Percentiles rank a stretch among this genome's conserved stretches.
These are phyloP conservation scores for Glycine soja DNA, from an alignment of 306 rosid species.

Conservation along the genomic window DNA sequence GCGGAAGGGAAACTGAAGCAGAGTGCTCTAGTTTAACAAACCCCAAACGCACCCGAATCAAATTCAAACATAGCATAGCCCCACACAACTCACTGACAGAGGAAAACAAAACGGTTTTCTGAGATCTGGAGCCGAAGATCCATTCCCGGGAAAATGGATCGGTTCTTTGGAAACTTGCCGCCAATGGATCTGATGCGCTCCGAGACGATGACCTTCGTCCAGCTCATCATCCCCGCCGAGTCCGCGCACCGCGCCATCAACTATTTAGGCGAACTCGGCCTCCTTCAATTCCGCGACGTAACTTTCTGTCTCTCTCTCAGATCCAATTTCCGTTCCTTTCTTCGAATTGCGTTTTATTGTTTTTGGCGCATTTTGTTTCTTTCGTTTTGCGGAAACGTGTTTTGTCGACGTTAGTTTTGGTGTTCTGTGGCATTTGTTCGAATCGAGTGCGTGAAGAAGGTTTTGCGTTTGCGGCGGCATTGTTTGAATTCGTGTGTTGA, in stretches of 20 bases:
- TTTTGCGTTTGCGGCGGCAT: constrained; percentile 3
- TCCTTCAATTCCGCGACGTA: constrained; percentile 88
- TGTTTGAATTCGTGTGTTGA: constrained; percentile 32
- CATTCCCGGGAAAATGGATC: constrained; percentile 65
- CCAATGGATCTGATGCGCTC: constrained; percentile 97
- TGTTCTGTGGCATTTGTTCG: background rate
- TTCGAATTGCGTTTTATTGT: background rate
- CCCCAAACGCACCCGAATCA: constrained; percentile 35
- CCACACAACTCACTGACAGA: background rate
- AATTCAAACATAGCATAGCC: background rate
- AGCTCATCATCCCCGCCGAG: constrained; percentile 88
- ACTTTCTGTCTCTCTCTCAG: constrained; percentile 45
- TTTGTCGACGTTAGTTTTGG: constrained; percentile 5
- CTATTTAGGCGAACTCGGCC: constrained; percentile 86
- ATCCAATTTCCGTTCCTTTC: constrained; percentile 42
- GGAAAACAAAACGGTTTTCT: constrained; percentile 34
- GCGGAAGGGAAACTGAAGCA: constrained; percentile 49
- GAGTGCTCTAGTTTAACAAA: constrained; percentile 40
- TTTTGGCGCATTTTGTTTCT: constrained; percentile 24
- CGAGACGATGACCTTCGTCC: constrained; percentile 92
- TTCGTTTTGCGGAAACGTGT: background rate
- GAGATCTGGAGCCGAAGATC: constrained; percentile 55
- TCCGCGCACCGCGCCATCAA: constrained; percentile 87
- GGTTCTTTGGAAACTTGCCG: constrained; percentile 67
- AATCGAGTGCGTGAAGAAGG: background rate